These are phyloP conservation scores for Calonectria pauciramosa DNA, from an alignment of 2,329 filamentous ascomycete species.

Conservation along the genomic window DNA sequence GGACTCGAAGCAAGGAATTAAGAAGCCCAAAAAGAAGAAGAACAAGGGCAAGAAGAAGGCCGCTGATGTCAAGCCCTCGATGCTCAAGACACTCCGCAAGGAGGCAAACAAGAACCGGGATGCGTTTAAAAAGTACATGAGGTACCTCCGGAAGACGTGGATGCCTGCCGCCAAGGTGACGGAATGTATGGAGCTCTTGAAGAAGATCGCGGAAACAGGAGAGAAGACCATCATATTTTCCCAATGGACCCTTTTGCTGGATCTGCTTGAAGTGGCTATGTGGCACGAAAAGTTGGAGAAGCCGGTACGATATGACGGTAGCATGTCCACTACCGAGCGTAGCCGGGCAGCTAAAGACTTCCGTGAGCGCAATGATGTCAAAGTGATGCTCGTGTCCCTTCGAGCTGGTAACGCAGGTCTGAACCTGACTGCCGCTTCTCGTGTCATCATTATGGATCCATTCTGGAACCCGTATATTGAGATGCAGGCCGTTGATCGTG, in stretches of 20 bases:
- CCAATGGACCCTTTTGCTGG: conserved; percentile 83
- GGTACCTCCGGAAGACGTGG: conserved; percentile 77
- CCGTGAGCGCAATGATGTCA: conserved; percentile 73
- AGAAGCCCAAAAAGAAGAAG: conserved; percentile 32
- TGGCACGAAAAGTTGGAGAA: conserved; percentile 73
- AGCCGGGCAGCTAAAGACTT: conserved; percentile 78
- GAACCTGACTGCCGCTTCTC: conserved; percentile 85
- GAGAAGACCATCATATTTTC: conserved; percentile 84
- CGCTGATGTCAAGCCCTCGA: conserved; percentile 62
- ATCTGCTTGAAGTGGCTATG: conserved; percentile 79
- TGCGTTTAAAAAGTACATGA: conserved; percentile 78
- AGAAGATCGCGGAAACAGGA: conserved; percentile 71
- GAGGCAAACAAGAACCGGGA: conserved; percentile 74
- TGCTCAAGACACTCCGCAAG: conserved; percentile 76
- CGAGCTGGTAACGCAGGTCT: conserved; percentile 87
- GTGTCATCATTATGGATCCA: conserved; percentile 91
- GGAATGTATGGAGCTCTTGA: conserved; percentile 80
- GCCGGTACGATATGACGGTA: conserved; percentile 83
- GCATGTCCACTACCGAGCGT: conserved; percentile 77
- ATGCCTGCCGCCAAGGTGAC: conserved; percentile 86
- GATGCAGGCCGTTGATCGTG: conserved; percentile 91
- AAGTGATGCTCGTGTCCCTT: conserved; percentile 85
- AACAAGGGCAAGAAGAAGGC: conserved; percentile 57
- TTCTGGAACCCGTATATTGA: conserved; percentile 97
- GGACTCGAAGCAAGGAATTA: conserved; percentile 35